Evolutionary conservation across 139 green algal species (phyloP), one percentile per base, ranked within the genome.

Genomic region (Chlorella sp.): DNA sequence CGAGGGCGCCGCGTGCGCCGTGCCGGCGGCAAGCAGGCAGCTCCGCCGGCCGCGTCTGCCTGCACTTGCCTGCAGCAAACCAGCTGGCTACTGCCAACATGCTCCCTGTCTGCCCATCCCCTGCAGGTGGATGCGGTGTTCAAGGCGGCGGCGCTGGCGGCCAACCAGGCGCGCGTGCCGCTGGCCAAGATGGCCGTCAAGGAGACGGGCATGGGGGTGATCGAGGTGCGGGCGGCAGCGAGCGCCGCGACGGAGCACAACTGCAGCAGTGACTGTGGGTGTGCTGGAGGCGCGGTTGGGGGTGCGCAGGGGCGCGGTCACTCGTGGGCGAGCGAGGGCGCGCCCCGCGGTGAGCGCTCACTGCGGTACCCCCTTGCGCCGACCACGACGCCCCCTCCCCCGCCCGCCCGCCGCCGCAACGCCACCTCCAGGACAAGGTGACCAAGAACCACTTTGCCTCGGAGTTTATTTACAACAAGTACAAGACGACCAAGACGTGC

Each of bases 391-490:
- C n/a, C n/a, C n/a, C n/a, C n/a, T n/a, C n/a, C n/a, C n/a, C n/a
- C n/a, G n/a, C n/a, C n/a, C n/a, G n/a, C n/a, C n/a, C n/a, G n/a
- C n/a, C n/a, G n/a, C n/a, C n/a, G n/a, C n/a, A n/a, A n/a, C n/a
- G n/a, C n/a, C n/a, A n/a, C n/a, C n/a, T n/a, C n/a, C n/a, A n/a
- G 66, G 66, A 72, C 66, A 72, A 72, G 45, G 66, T 91, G 6
- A 83, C 86, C 40, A 90, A 92, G 80, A 93, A 93, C 77, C 88
- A 93, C 68, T 93, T 93, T 67, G 88, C 88, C 4, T 87, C 80
- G 5, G 88, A 93, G 62, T 92, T 86, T 48, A 83, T 93, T 29
- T 93, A 93, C 73, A 90, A 93, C 88, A 93, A 92, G 81, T 71
- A 71, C 64, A 92, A 92, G 88, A 58, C 92, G 73, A 19, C 64